Percentiles rank a stretch among this genome's conserved stretches.
Evolutionary conservation across 1,284 basidiomycete genomes (phyloP).

Genomic region (Sphagnurus paluster): DNA sequence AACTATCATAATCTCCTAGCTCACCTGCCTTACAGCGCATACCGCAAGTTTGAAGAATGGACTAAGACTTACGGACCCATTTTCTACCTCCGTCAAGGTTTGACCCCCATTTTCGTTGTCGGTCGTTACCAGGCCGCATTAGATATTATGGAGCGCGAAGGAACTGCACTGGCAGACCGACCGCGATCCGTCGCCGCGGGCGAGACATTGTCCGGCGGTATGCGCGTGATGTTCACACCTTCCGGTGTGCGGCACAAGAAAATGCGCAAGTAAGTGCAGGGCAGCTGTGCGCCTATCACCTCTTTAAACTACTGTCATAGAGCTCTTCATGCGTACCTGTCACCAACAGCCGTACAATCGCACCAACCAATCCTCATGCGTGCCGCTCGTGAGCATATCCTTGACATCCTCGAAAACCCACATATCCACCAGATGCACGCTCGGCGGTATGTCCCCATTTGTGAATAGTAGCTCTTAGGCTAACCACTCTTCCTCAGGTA

Average conservation of each 20-base stretch:
- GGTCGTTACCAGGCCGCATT: conserved; percentile 47
- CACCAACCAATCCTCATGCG: conserved; percentile 50
- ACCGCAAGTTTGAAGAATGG: conserved; percentile 48
- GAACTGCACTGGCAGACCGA: conserved; percentile 45
- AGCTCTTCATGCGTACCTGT: conserved; percentile 54
- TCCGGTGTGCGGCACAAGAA: conserved; percentile 46
- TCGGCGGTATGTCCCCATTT: conserved; percentile 40
- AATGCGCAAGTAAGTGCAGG: conserved; percentile 38
- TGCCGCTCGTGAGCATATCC: conserved; percentile 47
- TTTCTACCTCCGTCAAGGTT: conserved; percentile 41
- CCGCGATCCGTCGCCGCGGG: conserved; percentile 48
- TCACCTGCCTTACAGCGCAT: conserved; percentile 29
- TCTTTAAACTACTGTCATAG: conserved; percentile 24
- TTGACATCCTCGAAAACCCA: conserved; percentile 53
- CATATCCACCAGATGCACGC: conserved; percentile 51
- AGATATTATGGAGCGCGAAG: conserved; percentile 57
- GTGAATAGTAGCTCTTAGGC: neutral
- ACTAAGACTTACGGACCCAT: conserved; percentile 46
- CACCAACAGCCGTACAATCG: conserved; percentile 43
- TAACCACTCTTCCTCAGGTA: neutral
- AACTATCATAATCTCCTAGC: neutral
- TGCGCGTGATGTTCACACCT: conserved; percentile 44
- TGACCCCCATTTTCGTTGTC: conserved; percentile 37
- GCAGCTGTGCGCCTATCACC: neutral
- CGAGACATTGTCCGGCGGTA: conserved; percentile 48